These are phyloP conservation scores for Cercospora zeina DNA, from an alignment of 2,329 filamentous ascomycete genomes.

Conservation along the genomic window DNA sequence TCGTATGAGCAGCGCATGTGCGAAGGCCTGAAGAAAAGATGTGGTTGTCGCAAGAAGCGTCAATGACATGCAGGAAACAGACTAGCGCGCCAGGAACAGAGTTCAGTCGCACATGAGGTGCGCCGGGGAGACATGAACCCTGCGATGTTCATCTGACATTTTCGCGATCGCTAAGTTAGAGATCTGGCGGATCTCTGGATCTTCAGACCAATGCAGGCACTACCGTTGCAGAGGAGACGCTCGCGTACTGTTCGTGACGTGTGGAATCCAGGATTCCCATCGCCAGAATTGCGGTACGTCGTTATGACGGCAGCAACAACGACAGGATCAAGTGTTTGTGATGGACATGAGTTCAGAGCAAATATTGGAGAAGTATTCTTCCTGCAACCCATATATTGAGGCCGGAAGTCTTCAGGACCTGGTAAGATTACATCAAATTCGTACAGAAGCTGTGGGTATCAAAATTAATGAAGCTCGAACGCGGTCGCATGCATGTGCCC, in stretches of 20 bases:
- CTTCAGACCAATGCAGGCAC: slow-evolving; percentile 20
- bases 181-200: slow-evolving; percentile 15
- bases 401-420: not conserved
- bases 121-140: slow-evolving; percentile 8
- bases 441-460: slow-evolving; percentile 4
- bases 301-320: slow-evolving; percentile 14
- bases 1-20: not conserved
- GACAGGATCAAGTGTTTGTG: not conserved
- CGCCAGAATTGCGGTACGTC: not conserved
- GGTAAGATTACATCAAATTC: not conserved
- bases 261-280: slow-evolving; percentile 2
- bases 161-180: slow-evolving; percentile 14
- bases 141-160: slow-evolving; percentile 22
- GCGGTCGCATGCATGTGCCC: not conserved
- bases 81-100: slow-evolving; percentile 29
- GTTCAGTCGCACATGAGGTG: slow-evolving; percentile 18
- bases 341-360: not conserved
- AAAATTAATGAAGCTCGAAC: slow-evolving; percentile 3
- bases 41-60: slow-evolving; percentile 20
- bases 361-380: not conserved
- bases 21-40: not conserved
- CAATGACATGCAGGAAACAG: slow-evolving; percentile 27
- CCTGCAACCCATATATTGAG: not conserved
- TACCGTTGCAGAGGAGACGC: slow-evolving; percentile 9
- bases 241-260: slow-evolving; percentile 19